A percentile compares a stretch with the other conserved stretches of the same genome.
These are phyloP conservation scores for Dispira parvispora DNA, from an alignment of 192 early-diverging fungal genomes.

Conservation along the genomic window DNA sequence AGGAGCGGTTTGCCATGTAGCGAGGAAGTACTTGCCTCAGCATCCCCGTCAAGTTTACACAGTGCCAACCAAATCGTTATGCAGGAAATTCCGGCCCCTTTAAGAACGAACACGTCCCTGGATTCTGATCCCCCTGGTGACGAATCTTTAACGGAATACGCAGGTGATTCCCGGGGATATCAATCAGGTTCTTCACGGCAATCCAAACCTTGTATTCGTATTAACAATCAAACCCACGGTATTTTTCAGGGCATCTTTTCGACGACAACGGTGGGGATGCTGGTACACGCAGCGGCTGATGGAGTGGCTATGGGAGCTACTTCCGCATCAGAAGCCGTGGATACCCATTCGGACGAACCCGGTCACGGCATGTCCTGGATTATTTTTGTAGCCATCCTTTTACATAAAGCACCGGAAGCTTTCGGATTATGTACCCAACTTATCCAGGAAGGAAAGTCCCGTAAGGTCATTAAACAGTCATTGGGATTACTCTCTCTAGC, in stretches of 20 bases:
- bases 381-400: conserved; percentile 86
- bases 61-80: no score
- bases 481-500: conserved; percentile 65
- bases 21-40: no score
- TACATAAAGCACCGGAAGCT: conserved; percentile 91
- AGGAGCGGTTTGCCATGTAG: no score
- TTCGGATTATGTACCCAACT: conserved; percentile 84
- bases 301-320: conserved; percentile 89
- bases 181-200: conserved; percentile 16
- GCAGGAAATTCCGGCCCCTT: no score
- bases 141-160: neutral
- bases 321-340: conserved; percentile 30
- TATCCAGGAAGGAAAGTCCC: conserved; percentile 49
- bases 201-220: conserved; percentile 22
- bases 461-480: conserved; percentile 48
- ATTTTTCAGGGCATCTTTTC: conserved; percentile 25
- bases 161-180: conserved; percentile 13
- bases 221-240: conserved; percentile 14
- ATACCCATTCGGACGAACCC: conserved; percentile 2
- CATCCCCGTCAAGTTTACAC: no score
- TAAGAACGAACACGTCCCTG: neutral
- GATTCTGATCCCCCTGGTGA: neutral
- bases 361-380: conserved; percentile 35
- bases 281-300: conserved; percentile 93
- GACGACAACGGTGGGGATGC: conserved; percentile 71